Percentiles rank a stretch among this genome's conserved stretches.
phyloP scores from a whole-genome alignment of 176 grass and related monocot species.

The Phragmites australis region DNA sequence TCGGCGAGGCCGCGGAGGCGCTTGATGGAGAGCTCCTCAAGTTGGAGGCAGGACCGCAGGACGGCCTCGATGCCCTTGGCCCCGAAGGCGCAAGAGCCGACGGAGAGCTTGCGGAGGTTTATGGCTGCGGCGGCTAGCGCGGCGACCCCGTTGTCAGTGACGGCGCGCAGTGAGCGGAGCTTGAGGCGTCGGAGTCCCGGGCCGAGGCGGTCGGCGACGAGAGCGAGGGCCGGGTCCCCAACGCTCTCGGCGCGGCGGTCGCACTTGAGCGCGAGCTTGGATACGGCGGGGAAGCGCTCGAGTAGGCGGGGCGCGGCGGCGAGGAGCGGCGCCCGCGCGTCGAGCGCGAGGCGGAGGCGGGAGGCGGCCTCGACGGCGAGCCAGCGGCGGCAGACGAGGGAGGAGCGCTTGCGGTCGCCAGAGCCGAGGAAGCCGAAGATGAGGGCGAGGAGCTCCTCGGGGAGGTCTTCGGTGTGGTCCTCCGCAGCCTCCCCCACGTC shows the following conservation, averaged over 20 bases:
- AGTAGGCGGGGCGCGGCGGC: constrained; percentile 43
- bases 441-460: constrained; percentile 63
- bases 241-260: constrained; percentile 74
- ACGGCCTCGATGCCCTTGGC: constrained; percentile 57
- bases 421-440: constrained; percentile 58
- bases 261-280: constrained; percentile 69
- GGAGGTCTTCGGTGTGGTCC: constrained; percentile 66
- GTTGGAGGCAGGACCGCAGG: constrained; percentile 49
- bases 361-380: constrained; percentile 53
- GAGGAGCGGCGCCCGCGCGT: constrained; percentile 52
- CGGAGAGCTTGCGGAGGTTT: constrained; percentile 71
- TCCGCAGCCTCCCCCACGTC: constrained; percentile 1
- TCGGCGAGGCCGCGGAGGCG: constrained; percentile 61
- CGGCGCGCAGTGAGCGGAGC: constrained; percentile 55
- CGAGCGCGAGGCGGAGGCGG: constrained; percentile 62
- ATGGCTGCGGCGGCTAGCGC: constrained; percentile 41
- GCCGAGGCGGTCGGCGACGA: constrained; percentile 50
- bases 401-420: constrained; percentile 75
- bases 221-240: constrained; percentile 45
- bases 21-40: constrained; percentile 85
- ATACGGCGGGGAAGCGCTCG: constrained; percentile 57
- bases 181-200: constrained; percentile 61
- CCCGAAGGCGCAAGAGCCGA: constrained; percentile 55
- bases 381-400: constrained; percentile 73
- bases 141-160: constrained; percentile 65